Conservation (phyloP, 169 alveolate species). For the Fabrea salina region DNA sequence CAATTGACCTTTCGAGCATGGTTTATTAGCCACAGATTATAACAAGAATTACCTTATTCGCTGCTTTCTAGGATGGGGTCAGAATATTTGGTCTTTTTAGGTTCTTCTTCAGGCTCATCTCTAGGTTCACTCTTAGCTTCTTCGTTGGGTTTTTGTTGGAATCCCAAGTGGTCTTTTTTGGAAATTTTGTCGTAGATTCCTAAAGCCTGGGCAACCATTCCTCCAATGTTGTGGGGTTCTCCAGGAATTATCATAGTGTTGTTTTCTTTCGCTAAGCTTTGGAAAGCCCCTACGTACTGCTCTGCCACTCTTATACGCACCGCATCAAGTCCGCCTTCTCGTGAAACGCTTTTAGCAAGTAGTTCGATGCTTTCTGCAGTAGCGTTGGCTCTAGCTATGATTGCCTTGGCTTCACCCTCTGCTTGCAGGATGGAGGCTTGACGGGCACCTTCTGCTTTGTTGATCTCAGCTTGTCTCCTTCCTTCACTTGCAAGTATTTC, state of each 20-base stretch:
- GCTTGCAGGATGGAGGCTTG: conserved; percentile 85
- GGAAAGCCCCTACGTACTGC: conserved; percentile 81
- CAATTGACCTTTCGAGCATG: too few species aligned
- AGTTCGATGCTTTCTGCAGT: conserved; percentile 79
- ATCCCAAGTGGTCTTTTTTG: too few species aligned
- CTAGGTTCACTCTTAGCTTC: too few species aligned
- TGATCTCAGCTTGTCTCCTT: conserved; percentile 88
- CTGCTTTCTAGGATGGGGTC: too few species aligned
- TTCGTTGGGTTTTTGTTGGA: too few species aligned
- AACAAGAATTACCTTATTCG: too few species aligned
- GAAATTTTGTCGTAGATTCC: neutral
- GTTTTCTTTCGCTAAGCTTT: conserved; percentile 73
- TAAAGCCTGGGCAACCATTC: conserved; percentile 39
- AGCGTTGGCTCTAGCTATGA: conserved; percentile 81
- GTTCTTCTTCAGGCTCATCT: too few species aligned
- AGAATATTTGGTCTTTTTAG: too few species aligned
- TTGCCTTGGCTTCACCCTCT: conserved; percentile 90
- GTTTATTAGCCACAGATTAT: too few species aligned
- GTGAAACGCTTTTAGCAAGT: conserved; percentile 57
- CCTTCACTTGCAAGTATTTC: conserved; percentile 92
- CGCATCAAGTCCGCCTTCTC: conserved; percentile 41
- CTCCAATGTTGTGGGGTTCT: conserved; percentile 64
- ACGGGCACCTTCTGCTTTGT: conserved; percentile 90
- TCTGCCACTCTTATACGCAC: conserved; percentile 77
- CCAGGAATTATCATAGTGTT: conserved; percentile 82